These are phyloP conservation scores for Eucalyptus cloeziana DNA, from an alignment of 345 rosid species.

Conservation along the genomic window DNA sequence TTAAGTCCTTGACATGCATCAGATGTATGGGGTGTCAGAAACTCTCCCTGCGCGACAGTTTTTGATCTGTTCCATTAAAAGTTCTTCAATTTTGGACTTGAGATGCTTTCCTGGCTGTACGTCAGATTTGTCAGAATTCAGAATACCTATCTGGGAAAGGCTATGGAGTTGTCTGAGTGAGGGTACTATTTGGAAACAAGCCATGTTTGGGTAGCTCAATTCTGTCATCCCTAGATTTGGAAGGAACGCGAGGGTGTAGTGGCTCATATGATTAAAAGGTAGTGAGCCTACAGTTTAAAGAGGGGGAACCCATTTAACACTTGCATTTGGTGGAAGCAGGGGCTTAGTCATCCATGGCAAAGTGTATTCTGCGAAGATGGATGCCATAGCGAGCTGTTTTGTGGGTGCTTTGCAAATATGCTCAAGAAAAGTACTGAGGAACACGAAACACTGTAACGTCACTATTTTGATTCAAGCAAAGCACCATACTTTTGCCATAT, in stretches of 20 bases:
- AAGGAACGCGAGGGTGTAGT: background rate
- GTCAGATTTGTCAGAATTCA: background rate
- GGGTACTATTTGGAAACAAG: background rate
- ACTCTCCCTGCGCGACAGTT: background rate
- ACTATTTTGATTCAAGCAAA: background rate
- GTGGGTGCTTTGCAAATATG: background rate
- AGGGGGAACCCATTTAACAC: background rate
- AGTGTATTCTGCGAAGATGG: background rate
- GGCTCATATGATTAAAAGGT: background rate
- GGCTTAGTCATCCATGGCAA: background rate
- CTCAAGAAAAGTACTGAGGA: background rate
- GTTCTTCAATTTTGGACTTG: background rate
- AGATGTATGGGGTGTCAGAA: background rate
- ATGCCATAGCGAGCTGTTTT: background rate
- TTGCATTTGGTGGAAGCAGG: background rate
- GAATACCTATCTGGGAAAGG: background rate
- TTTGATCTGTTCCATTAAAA: background rate
- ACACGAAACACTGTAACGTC: background rate
- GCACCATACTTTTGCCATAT: background rate
- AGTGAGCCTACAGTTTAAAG: background rate
- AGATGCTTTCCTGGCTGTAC: background rate
- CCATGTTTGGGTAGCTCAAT: background rate
- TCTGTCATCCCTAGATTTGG: background rate
- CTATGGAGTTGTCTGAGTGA: background rate
- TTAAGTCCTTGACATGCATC: background rate